Conservation (phyloP, 2,329 filamentous ascomycete species). For the Dactylonectria estremocensis region DNA sequence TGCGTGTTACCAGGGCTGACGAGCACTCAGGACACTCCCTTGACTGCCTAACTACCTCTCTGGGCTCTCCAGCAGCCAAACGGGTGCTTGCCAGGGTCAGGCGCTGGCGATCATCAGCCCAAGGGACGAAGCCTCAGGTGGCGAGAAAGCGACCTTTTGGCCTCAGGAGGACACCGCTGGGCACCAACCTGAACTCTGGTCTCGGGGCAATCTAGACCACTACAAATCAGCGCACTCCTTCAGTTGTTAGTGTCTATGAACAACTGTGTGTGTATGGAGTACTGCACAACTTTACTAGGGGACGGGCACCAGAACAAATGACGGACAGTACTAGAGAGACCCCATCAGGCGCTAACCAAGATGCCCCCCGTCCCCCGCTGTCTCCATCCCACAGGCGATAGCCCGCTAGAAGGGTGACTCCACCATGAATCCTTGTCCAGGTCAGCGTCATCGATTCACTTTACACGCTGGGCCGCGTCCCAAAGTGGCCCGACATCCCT, state of each 20-base stretch:
- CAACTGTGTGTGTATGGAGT: too few species aligned
- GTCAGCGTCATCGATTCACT: conserved; percentile 36
- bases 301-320: not conserved
- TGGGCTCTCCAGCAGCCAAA: not conserved
- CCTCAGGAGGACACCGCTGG: not conserved
- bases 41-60: too few species aligned
- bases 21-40: conserved; percentile 6
- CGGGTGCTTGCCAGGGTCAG: not conserved
- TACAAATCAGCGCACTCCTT: not conserved
- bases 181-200: not conserved
- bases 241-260: not conserved
- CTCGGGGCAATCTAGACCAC: not conserved
- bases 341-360: conserved; percentile 20
- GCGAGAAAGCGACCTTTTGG: conserved; percentile 2
- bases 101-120: not conserved
- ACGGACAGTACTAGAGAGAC: conserved; percentile 21
- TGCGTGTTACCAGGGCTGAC: not conserved
- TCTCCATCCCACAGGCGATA: conserved; percentile 17
- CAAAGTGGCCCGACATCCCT: not conserved
- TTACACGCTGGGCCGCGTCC: conserved; percentile 31
- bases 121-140: not conserved
- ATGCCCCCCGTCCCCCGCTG: conserved; percentile 22
- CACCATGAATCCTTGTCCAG: conserved; percentile 27
- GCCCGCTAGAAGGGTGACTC: conserved; percentile 8
- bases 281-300: not conserved